Conservation (phyloP, 2,329 filamentous ascomycete species). For the Didymella arachidicola region DNA sequence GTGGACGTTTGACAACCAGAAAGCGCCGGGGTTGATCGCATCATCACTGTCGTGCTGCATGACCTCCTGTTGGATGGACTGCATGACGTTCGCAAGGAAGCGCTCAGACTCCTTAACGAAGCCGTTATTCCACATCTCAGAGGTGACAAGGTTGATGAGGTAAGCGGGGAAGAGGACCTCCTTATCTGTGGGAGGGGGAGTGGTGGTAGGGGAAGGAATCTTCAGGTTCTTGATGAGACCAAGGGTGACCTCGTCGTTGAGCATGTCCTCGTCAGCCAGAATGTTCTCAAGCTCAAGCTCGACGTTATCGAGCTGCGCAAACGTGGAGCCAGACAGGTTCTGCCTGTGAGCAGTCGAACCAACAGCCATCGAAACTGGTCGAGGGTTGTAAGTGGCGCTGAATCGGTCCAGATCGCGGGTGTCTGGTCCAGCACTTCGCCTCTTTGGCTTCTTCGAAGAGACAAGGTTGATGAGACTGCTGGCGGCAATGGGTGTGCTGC, state of each 20-base stretch:
- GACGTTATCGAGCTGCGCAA: slow-evolving; percentile 85
- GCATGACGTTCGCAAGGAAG: slow-evolving; percentile 99
- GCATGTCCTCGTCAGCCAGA: slow-evolving; percentile 90
- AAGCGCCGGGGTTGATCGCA: slow-evolving; percentile 94
- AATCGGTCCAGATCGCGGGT: slow-evolving; percentile 86
- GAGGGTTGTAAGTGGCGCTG: slow-evolving; percentile 90
- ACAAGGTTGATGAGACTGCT: slow-evolving; percentile 95
- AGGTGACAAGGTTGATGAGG: slow-evolving; percentile 97
- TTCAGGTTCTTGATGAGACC: slow-evolving; percentile 95
- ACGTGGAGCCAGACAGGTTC: slow-evolving; percentile 76
- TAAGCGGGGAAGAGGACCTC: slow-evolving; percentile 98
- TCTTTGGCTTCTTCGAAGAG: slow-evolving; percentile 95
- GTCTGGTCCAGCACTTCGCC: slow-evolving; percentile 88
- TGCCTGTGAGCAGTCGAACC: slow-evolving; percentile 70
- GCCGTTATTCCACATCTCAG: slow-evolving; percentile 99
- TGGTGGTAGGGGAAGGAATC: slow-evolving; percentile 88
- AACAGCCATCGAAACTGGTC: slow-evolving; percentile 95
- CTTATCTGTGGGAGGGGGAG: slow-evolving; percentile 92
- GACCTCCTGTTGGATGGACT: slow-evolving; percentile 98
- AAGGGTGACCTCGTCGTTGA: slow-evolving; percentile 97
- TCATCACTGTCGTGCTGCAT: slow-evolving; percentile 99
- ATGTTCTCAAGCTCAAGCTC: slow-evolving; percentile 94
- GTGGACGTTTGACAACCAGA: slow-evolving; percentile 99
- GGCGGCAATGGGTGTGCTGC: slow-evolving; percentile 59
- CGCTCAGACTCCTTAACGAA: slow-evolving; percentile 99